Percentiles rank a stretch among this genome's conserved stretches.
Evolutionary conservation across 1,139 yeast genomes (phyloP).

Genomic region (Hansenula lynferdii): DNA sequence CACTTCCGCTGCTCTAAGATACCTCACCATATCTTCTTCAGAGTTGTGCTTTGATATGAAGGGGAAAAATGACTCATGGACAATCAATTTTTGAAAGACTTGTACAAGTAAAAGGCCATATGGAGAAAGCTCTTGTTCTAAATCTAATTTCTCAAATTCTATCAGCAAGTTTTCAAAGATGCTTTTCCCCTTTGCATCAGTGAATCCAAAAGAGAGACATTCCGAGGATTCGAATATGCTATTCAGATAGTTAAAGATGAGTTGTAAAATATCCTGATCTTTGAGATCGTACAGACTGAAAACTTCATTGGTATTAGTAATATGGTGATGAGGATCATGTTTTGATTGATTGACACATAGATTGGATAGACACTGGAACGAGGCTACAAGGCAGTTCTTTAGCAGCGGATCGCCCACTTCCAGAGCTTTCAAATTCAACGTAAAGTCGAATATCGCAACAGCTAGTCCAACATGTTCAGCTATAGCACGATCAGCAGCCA

Average conservation of each 20-base stretch:
- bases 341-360: slow-evolving; percentile 7
- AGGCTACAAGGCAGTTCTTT: slow-evolving; percentile 2
- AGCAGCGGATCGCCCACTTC: slow-evolving; percentile 1
- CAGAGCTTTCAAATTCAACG: slow-evolving; percentile 17
- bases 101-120: slow-evolving; percentile 11
- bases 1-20: slow-evolving; percentile 34
- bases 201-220: slow-evolving; percentile 10
- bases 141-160: slow-evolving; percentile 18
- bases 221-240: slow-evolving; percentile 11
- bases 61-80: slow-evolving; percentile 34
- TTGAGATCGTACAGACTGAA: too few species aligned
- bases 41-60: slow-evolving; percentile 17
- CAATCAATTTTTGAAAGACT: slow-evolving; percentile 20
- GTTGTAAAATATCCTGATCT: neutral
- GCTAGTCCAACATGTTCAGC: slow-evolving; percentile 20
- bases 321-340: slow-evolving; percentile 4
- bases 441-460: slow-evolving; percentile 8
- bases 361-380: slow-evolving; percentile 16
- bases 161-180: slow-evolving; percentile 8
- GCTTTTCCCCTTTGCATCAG: slow-evolving; percentile 10
- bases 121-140: slow-evolving; percentile 12
- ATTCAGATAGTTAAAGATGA: slow-evolving; percentile 10
- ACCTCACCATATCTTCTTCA: slow-evolving; percentile 15
- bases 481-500: slow-evolving; percentile 24
- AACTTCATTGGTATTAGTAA: too few species aligned